Evolutionary conservation across 495 filamentous ascomycete species (phyloP), one percentile per base, ranked within the genome.

Genomic region (Staphylotrichum longicolle): DNA sequence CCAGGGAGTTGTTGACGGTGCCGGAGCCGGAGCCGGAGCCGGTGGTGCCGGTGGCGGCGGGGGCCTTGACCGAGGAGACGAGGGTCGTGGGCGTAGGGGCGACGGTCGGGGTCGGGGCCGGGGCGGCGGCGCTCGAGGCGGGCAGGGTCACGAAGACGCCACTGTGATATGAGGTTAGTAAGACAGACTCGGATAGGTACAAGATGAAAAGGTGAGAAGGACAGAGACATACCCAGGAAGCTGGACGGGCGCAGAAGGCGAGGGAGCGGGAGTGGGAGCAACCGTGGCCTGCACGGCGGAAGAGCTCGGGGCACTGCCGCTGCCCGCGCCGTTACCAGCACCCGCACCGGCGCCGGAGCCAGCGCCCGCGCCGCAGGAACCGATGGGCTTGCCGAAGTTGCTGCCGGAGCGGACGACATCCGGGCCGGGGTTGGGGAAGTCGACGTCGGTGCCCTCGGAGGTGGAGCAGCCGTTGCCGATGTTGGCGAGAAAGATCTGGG

Each of bases 401-500:
- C 63, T 65, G 7, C 67, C 72, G n/a, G 58, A 66, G 56, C 42
- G 60, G 60, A 76, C 73, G 41, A 92, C 80, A 57, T 87, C 80
- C 7, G 78, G 75, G 53, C 91, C 91, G 7, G 90, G 88, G 63
- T 91, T 73, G n/a, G 89, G 89, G 73, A 85, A 94, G 12, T 82
- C 72, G 37, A 87, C 80, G 50, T 90, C 83, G 54, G 69, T 48
- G 4, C 68, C 71, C 58, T 87, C 83, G 47, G 66, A 63, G 40
- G 86, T 89, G 15, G 60, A 70, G 69, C 80, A 88, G 59, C 76
- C 69, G 68, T 76, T 78, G 57, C 68, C 75, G 37, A 88, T 57
- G 68, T 88, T 86, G 46, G 85, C 86, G 46, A 82, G 65, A 67
- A 86, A 86, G 54, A 89, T 70, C 46, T 77, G 57, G 7, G 87